phyloP scores from a whole-genome alignment of 78 protist genomes.

The Polysphondylium violaceum region DNA sequence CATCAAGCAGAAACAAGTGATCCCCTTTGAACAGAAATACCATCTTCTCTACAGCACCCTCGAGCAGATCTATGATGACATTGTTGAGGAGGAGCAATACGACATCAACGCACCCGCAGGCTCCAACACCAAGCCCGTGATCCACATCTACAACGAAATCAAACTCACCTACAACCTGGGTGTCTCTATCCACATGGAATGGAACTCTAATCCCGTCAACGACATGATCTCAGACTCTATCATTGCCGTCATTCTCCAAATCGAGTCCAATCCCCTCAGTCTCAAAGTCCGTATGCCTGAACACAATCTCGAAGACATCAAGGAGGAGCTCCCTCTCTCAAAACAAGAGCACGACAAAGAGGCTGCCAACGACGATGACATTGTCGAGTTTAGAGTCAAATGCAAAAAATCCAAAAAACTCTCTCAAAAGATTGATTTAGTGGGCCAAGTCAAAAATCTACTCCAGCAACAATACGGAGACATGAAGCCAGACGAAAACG shows the following conservation, averaged over 20 bases:
- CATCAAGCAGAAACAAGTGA: slow-evolving; percentile 42
- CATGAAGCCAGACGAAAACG: slow-evolving; percentile 8
- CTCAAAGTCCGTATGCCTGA: slow-evolving; percentile 20
- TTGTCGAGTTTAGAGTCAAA: neutral
- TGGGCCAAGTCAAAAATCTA: slow-evolving; percentile 10
- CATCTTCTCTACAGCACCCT: slow-evolving; percentile 43
- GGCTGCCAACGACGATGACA: neutral
- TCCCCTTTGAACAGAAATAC: slow-evolving; percentile 62
- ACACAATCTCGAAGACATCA: neutral
- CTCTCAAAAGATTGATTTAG: neutral
- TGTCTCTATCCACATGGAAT: slow-evolving; percentile 44
- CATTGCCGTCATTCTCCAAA: slow-evolving; percentile 75
- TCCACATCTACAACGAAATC: slow-evolving; percentile 18
- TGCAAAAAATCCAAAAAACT: slow-evolving; percentile 41
- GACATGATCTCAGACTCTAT: slow-evolving; percentile 91
- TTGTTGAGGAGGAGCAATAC: neutral
- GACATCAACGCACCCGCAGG: neutral
- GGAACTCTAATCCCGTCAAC: slow-evolving; percentile 82
- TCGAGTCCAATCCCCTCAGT: slow-evolving; percentile 81
- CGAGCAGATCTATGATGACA: slow-evolving; percentile 71
- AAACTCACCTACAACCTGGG: slow-evolving; percentile 14
- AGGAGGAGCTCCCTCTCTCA: neutral
- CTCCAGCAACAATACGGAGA: slow-evolving; percentile 30
- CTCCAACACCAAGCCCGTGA: neutral
- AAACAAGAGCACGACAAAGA: neutral